A percentile compares a stretch with the other conserved stretches of the same genome.
Evolutionary conservation across 345 rosid genomes (phyloP).

Genomic region (Populus davidiana): DNA sequence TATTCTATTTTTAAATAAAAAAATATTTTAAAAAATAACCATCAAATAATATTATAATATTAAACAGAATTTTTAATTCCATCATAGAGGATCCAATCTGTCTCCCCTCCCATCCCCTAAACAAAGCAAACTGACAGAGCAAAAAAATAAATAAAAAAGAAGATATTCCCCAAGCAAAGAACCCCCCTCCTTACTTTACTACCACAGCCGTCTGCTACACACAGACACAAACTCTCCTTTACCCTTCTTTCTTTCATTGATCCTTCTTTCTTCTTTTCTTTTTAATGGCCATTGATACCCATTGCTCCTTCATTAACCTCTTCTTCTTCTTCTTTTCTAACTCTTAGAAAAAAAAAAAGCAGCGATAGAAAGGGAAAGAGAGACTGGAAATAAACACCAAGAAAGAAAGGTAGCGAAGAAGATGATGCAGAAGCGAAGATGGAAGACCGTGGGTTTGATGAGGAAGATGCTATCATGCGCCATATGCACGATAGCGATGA

Average conservation of each 20-base stretch:
- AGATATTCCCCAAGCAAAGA: background rate
- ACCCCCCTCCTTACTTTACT: background rate
- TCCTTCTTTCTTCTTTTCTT: background rate
- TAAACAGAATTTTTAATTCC: too few relatives aligned
- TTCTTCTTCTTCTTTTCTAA: background rate
- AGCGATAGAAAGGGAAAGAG: background rate
- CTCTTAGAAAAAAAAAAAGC: background rate
- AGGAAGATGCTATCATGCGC: slow-evolving; percentile 3
- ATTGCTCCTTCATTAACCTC: background rate
- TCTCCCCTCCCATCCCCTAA: background rate
- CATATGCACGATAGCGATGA: background rate
- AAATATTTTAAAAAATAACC: too few relatives aligned
- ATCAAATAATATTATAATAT: too few relatives aligned
- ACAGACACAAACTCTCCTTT: too few relatives aligned
- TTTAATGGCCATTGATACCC: background rate
- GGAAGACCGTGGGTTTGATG: background rate
- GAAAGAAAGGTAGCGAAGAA: background rate
- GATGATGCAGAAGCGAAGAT: slow-evolving; percentile 1
- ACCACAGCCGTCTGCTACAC: background rate
- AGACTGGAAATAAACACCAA: background rate
- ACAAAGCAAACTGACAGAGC: background rate
- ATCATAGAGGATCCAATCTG: background rate
- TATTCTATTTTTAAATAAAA: too few relatives aligned
- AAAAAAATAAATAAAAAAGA: too few relatives aligned
- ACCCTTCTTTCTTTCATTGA: too few relatives aligned